These are phyloP conservation scores for Colletotrichum brevisporum DNA, from an alignment of 2,329 filamentous ascomycete genomes.

Conservation along the genomic window DNA sequence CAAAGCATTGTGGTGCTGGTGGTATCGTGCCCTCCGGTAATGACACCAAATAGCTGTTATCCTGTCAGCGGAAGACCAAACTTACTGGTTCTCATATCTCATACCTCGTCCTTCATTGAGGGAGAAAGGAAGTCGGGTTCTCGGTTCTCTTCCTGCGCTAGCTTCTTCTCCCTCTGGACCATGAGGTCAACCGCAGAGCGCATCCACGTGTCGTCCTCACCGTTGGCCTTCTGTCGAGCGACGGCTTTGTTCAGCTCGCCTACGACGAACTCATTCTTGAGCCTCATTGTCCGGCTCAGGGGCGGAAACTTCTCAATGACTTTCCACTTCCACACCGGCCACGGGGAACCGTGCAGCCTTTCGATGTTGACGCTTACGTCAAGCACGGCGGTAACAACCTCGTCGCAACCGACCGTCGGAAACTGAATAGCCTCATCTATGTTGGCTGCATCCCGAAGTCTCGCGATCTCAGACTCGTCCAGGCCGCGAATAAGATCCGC, in stretches of 20 bases:
- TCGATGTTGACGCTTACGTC: slow-evolving; percentile 26
- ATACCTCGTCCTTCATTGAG: slow-evolving; percentile 33
- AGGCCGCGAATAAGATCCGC: slow-evolving; percentile 11
- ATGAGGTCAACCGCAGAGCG: slow-evolving; percentile 35
- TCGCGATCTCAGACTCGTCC: not conserved
- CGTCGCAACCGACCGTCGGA: slow-evolving; percentile 9
- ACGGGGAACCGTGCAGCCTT: slow-evolving; percentile 2
- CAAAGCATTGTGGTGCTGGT: slow-evolving; percentile 47
- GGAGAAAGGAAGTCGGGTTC: slow-evolving; percentile 12
- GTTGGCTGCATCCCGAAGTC: not conserved
- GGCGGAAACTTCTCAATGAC: slow-evolving; percentile 21
- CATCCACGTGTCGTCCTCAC: slow-evolving; percentile 12
- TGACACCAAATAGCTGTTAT: slow-evolving; percentile 46
- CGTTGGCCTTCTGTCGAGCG: not conserved
- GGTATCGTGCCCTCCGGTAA: slow-evolving; percentile 50
- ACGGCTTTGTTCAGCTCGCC: slow-evolving; percentile 21
- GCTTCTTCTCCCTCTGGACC: slow-evolving; percentile 30
- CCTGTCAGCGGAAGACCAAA: not conserved
- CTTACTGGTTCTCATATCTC: too few relatives aligned
- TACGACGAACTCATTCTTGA: slow-evolving; percentile 11
- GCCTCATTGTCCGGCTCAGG: slow-evolving; percentile 6
- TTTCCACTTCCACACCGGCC: slow-evolving; percentile 15
- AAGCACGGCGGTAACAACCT: not conserved
- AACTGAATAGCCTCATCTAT: slow-evolving; percentile 11
- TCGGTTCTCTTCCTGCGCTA: slow-evolving; percentile 27